Conservation (phyloP, 2,329 filamentous ascomycete species). For the Zasmidium cellare region DNA sequence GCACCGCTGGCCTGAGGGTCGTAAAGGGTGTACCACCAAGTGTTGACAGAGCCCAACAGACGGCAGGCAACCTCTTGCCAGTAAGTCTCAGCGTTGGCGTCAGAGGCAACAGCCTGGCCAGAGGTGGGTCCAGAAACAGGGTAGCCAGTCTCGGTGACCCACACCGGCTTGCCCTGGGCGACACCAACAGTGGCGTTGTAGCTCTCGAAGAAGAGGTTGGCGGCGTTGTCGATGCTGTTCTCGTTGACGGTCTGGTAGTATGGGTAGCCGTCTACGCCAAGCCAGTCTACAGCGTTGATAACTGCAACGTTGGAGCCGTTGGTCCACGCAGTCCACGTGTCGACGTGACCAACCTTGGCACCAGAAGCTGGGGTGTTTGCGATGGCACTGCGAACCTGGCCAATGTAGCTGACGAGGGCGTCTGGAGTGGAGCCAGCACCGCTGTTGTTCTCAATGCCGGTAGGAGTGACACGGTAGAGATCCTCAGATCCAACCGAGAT, state of each 20-base stretch:
- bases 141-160: slow-evolving; percentile 85
- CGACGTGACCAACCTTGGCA: slow-evolving; percentile 75
- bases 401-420: slow-evolving; percentile 68
- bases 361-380: slow-evolving; percentile 56
- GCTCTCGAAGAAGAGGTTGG: slow-evolving; percentile 68
- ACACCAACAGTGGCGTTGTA: slow-evolving; percentile 60
- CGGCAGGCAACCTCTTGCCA: slow-evolving; percentile 77
- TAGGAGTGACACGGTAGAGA: slow-evolving; percentile 64
- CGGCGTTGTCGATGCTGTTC: slow-evolving; percentile 66
- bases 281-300: slow-evolving; percentile 69
- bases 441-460: slow-evolving; percentile 62
- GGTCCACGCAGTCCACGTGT: slow-evolving; percentile 75
- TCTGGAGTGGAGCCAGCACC: slow-evolving; percentile 64
- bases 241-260: slow-evolving; percentile 73
- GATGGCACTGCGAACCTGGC: slow-evolving; percentile 65
- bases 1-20: slow-evolving; percentile 51
- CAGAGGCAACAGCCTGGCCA: slow-evolving; percentile 62
- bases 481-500: slow-evolving; percentile 89
- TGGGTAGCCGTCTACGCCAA: slow-evolving; percentile 80
- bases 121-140: slow-evolving; percentile 68
- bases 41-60: slow-evolving; percentile 59
- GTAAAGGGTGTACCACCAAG: slow-evolving; percentile 77
- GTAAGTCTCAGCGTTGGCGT: slow-evolving; percentile 70
- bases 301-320: slow-evolving; percentile 71
- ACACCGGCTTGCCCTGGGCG: slow-evolving; percentile 68